Conservation (phyloP, 805 yeast genomes). For the Metschnikowia reukaufii region DNA sequence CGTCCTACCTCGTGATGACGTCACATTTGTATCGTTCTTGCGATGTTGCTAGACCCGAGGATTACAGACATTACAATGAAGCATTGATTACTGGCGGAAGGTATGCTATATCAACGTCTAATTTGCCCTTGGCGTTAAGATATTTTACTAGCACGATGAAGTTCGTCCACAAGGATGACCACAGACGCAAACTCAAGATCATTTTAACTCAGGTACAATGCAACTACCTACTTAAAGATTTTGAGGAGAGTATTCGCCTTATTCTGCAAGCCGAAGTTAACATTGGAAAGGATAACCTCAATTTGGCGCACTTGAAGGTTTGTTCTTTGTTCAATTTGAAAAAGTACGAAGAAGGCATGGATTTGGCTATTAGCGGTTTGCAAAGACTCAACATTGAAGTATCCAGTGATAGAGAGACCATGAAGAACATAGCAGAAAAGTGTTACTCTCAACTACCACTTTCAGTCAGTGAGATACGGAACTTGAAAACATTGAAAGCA, state of each 20-base stretch:
- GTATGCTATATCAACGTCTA: slow-evolving; percentile 44
- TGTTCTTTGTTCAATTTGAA: slow-evolving; percentile 36
- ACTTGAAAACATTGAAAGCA: slow-evolving; percentile 22
- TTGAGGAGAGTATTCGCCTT: slow-evolving; percentile 35
- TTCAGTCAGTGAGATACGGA: slow-evolving; percentile 39
- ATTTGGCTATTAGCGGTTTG: slow-evolving; percentile 36
- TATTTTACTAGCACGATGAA: slow-evolving; percentile 38
- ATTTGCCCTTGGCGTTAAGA: slow-evolving; percentile 39
- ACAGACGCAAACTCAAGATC: slow-evolving; percentile 23
- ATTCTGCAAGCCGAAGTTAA: slow-evolving; percentile 30
- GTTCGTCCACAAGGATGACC: slow-evolving; percentile 23
- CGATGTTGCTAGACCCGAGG: slow-evolving; percentile 33
- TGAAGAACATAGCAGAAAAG: slow-evolving; percentile 20
- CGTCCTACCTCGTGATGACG: slow-evolving; percentile 37
- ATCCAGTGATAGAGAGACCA: slow-evolving; percentile 26
- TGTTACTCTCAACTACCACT: slow-evolving; percentile 35
- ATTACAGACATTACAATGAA: slow-evolving; percentile 35
- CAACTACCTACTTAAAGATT: slow-evolving; percentile 27
- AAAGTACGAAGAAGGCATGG: slow-evolving; percentile 31
- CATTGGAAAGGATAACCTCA: slow-evolving; percentile 36
- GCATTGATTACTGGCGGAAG: slow-evolving; percentile 46
- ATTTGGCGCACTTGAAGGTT: slow-evolving; percentile 36
- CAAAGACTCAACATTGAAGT: slow-evolving; percentile 36
- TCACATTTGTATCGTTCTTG: slow-evolving; percentile 39
- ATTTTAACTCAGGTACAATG: slow-evolving; percentile 36